Evolutionary conservation across 768 basidiomycete species (phyloP), one percentile per base, ranked within the genome.

Genomic region (Pulveroboletus sp.): DNA sequence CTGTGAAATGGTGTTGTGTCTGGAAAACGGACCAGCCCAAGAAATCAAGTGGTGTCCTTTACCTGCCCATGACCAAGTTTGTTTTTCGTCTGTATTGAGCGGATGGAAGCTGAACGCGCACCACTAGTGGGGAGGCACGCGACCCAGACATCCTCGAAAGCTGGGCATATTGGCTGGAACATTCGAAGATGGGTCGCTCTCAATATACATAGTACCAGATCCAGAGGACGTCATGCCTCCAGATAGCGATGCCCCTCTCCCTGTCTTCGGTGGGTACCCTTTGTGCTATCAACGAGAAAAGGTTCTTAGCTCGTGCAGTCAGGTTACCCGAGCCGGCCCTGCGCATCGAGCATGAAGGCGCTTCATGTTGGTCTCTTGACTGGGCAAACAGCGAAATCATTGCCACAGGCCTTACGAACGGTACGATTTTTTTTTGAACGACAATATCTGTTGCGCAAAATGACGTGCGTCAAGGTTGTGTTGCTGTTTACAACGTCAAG

Each of bases 31-130:
- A 0, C 79, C 87, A 5, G 87, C 84, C 3, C 79, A 83, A 55
- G 86, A 90, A 42, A 63, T 94, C 13, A 92, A 87, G 68, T 98
- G 95, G 94, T 94, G 94, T 66, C 95, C 95, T 4, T 64, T 93
- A 24, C 93, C 94, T 1, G 82, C 87, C 16, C 80, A 90, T 56
- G 90, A 91, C 48, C 40, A 64, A 13, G 75, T 77, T 40, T 49
- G 75, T 69, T 50, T 48, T n/a, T 38, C 16, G 6, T 20, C 37
- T 25, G 37, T 35, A 2, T 35, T 17, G 4, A 16, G 16, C 6
- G 1, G 4, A 6, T 47, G 8, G 42, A 24, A n/a, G 2, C 51
- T 60, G 9, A 51, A 19, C 29, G 21, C 1, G 31, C 31, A 13
- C 44, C 13, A 42, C n/a, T n/a, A 71, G 56, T 61, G 52, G 49